phyloP scores from a whole-genome alignment of 2,329 filamentous ascomycete genomes.

The Rasamsonia emersonii region DNA sequence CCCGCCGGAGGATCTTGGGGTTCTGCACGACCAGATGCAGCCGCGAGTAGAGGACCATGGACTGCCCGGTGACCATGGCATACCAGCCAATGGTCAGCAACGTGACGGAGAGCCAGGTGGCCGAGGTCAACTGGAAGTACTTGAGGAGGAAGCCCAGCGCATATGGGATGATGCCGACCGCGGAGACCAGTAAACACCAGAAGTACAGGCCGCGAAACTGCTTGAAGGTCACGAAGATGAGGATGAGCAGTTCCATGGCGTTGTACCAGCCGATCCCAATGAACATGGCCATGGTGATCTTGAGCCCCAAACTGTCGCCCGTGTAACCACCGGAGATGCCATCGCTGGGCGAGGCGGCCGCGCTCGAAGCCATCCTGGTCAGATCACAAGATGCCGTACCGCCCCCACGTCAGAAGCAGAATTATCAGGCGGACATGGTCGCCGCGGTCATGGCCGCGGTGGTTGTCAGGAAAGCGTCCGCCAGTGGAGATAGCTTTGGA shows the following conservation, averaged over 20 bases:
- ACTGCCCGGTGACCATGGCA: slow-evolving; percentile 41
- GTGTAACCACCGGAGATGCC: slow-evolving; percentile 31
- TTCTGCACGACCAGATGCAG: slow-evolving; percentile 39
- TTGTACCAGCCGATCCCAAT: slow-evolving; percentile 43
- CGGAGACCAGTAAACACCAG: slow-evolving; percentile 39
- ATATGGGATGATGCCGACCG: slow-evolving; percentile 37
- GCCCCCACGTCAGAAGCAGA: too few species aligned
- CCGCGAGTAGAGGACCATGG: slow-evolving; percentile 43
- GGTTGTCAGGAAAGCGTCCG: too few species aligned
- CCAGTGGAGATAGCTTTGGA: too few species aligned
- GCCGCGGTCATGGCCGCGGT: too few species aligned
- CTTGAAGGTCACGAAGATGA: slow-evolving; percentile 42
- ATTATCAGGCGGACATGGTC: too few species aligned
- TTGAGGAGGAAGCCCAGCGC: slow-evolving; percentile 41
- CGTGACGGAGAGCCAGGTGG: slow-evolving; percentile 32
- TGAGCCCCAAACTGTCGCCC: slow-evolving; percentile 25
- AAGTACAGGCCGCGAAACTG: slow-evolving; percentile 42
- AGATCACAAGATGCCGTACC: too few species aligned
- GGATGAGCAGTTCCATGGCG: slow-evolving; percentile 40
- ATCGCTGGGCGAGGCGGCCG: slow-evolving; percentile 18
- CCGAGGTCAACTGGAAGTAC: slow-evolving; percentile 31
- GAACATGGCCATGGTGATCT: slow-evolving; percentile 39
- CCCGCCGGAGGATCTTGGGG: slow-evolving; percentile 29
- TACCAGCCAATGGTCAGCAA: slow-evolving; percentile 40
- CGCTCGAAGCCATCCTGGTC: slow-evolving; percentile 8